Evolutionary conservation across 305 asterid species (phyloP), one percentile per base, ranked within the genome.

Genomic region (Rubia occidens): DNA sequence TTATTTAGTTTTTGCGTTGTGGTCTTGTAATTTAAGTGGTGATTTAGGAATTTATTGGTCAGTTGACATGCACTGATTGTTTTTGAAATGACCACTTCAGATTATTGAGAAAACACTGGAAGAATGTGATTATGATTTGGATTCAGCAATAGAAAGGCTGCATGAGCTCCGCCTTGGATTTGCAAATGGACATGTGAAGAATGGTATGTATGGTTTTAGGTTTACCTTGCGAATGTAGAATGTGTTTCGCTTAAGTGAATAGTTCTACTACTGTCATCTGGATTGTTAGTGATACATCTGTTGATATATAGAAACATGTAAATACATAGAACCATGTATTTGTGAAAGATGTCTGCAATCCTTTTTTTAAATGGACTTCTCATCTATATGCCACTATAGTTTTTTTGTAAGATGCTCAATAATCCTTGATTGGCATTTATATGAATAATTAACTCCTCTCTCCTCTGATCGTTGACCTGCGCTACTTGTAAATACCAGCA

Each of bases 111-210:
- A 82, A 66, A 87, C 81, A 21, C 64, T 88, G 60, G 85, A 81
- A 68, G 89, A 85, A 71, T 77, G 84, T 61, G 83, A 86, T 26
- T 67, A 84, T 63, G 84, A 88, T 74, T 37, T 91, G 62, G 85
- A 85, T 70, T 76, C 85, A 61, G 88, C 96, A 54, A 81, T 85
- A 53, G 82, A 85, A 76, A 79, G 80, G 74, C 80, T 91, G 71
- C 74, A 85, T 2, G 88, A 78, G 83, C 77, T 87, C 49, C 77
- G 69, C 47, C 79, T 81, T 69, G 84, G 79, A 61, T 75, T 71
- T 73, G 78, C 67, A 0, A 76, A 69, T 71, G 75, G 77, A 40
- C 71, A 79, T 67, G 47, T 68, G 32, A 82, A 69, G 37, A 72
- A 72, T 64, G 87, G 96, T 86, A 85, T 24, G 65, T 29, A 35